Base-by-base conservation (phyloP, 2,329 filamentous ascomycete species). In the Ilyonectria destructans region DNA sequence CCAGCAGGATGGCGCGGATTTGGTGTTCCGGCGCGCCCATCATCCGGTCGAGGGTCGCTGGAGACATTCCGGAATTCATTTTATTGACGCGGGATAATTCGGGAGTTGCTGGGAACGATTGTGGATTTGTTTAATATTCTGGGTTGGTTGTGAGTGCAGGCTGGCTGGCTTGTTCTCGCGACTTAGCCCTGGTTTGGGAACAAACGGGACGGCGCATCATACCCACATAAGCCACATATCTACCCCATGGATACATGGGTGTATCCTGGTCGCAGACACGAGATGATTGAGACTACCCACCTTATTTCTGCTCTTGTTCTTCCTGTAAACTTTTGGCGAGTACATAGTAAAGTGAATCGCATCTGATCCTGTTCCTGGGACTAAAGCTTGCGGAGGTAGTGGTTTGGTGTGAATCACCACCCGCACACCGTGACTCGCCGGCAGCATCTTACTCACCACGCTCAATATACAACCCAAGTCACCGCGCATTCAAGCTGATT, bases 1-100 rank as follows among this genome's bases (percentile, higher is more conserved):
- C 62, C 26, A 65, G 52, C 9, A 76, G 71, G 17, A 74, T 66
- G 26, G 70, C 63, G 3, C 71, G 74, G 17, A 75, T 13, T 2
- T 67, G 58, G 1, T 69, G 52, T 9, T 74, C 69, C 33, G 70
- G 69, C 1, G 73, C 74, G 9, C 29, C 43, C 10, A 63, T 35
- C 31, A 70, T 56, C n/a, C 63, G 43, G 17, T 66, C 49, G 55
- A 58, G 15, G 19, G 15, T 58, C 31, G 33, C 13, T 6, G 33
- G 23, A 7, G 51, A 23, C 21, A 29, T 23, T 2, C n/a, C 8
- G 21, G 43, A 40, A 12, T 59, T 23, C 17, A 46, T 45, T 43
- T 21, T 29, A 9, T 26, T 45, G 12, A 33, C 31, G 8, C 31
- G 31, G 31, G 12, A 9, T 33, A 33, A 33, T 10, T 33, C 31